These are phyloP conservation scores for Colletotrichum graminicola DNA, from an alignment of 2,329 filamentous ascomycete genomes.

Conservation along the genomic window DNA sequence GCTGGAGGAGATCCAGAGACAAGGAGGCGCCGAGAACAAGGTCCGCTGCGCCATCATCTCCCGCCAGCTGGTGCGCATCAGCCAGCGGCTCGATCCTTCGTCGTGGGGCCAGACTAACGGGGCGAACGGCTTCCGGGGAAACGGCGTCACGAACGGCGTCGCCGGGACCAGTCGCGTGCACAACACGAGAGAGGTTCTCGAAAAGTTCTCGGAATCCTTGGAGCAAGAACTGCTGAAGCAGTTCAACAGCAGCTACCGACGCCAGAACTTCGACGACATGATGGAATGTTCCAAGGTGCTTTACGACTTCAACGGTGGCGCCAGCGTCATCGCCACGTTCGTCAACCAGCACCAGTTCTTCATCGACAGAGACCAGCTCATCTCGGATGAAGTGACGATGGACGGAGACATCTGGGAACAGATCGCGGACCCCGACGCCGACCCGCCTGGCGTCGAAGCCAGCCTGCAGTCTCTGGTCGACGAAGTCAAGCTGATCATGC, in stretches of 20 bases:
- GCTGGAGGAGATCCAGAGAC: constrained; percentile 88
- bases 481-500: constrained; percentile 94
- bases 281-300: constrained; percentile 94
- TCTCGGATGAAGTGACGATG: constrained; percentile 84
- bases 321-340: constrained; percentile 94
- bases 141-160: constrained; percentile 64
- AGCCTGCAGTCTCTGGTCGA: constrained; percentile 93
- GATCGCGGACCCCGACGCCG: constrained; percentile 92
- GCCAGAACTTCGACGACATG: constrained; percentile 98
- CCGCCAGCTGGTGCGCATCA: constrained; percentile 92
- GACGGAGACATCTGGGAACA: constrained; percentile 88
- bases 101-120: constrained; percentile 75
- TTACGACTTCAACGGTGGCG: constrained; percentile 94
- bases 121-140: constrained; percentile 65
- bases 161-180: constrained; percentile 57
- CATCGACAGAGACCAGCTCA: constrained; percentile 92
- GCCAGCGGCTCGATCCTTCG: constrained; percentile 85
- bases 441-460: constrained; percentile 90
- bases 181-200: constrained; percentile 88
- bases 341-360: constrained; percentile 99
- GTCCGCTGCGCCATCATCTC: constrained; percentile 95
- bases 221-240: constrained; percentile 96
- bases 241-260: constrained; percentile 96
- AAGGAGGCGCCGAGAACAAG: constrained; percentile 90
- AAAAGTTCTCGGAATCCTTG: constrained; percentile 95